Base-by-base conservation (phyloP, 305 asterid genomes). In the Withania somnifera region DNA sequence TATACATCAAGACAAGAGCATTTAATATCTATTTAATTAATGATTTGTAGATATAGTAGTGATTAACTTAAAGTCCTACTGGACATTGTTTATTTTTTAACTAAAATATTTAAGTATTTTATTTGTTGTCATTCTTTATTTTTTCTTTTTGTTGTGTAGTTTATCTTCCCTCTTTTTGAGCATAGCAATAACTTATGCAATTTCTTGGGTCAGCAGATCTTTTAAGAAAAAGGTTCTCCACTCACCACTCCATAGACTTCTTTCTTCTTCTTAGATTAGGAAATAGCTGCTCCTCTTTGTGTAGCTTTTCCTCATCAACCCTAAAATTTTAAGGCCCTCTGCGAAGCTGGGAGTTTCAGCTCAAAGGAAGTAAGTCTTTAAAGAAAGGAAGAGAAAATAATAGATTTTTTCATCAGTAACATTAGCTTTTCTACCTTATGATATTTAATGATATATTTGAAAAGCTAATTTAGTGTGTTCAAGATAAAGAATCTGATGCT, bases 131-230 rank as follows among this genome's bases (percentile, higher is more conserved):
- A 45, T 24, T 73, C 58, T 24, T 73, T 47, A 45, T 47, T 24
- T 66, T 45, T 34, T 60, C 4, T 15, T 71, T 81, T 30, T 4
- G 11, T 56, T 19, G 28, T 26, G 10, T 30, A 26, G 19, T 84
- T 78, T 61, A 53, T 80, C 24, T 36, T 80, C 82, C 84, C 83
- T 85, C 86, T 83, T 63, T 84, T 77, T 79, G 77, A 83, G 84
- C 84, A 54, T 51, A 34, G 71, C 87, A 85, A 83, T 85, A 84
- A 85, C 83, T 81, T 81, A 90, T 89, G 87, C 91, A 88, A 87
- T 86, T 86, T 82, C 84, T 81, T 85, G 87, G 84, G 84, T 82
- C 87, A 82, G 88, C 84, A 17, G 81, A 80, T 86, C 87, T 86
- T 86, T 88, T 84, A 85, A 54, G 51, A 63, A 6, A 36, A 20